Evolutionary conservation across 2,329 filamentous ascomycete genomes (phyloP).

Genomic region (Thielaviopsis populi): DNA sequence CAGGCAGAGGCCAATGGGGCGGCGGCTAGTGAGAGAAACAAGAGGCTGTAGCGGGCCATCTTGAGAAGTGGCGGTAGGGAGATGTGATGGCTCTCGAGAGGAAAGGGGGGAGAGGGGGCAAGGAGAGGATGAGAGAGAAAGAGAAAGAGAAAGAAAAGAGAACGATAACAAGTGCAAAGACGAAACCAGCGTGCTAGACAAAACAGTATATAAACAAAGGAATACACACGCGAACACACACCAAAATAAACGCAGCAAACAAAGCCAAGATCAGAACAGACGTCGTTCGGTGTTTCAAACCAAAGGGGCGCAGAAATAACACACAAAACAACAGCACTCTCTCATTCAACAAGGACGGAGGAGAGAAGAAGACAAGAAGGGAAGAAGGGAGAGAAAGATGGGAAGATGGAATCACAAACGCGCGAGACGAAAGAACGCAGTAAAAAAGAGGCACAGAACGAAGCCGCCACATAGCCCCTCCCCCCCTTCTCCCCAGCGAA

Average conservation of each 20-base stretch:
- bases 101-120: neutral
- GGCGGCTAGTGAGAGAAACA: constrained; percentile 8
- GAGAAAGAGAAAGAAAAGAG: neutral
- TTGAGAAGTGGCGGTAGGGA: neutral
- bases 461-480: neutral
- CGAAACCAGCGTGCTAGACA: neutral
- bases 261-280: constrained; percentile 6
- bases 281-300: constrained; percentile 1
- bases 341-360: neutral
- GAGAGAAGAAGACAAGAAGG: neutral
- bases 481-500: too few relatives aligned
- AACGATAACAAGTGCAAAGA: neutral
- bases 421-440: neutral
- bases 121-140: neutral
- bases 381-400: constrained; percentile 6
- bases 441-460: constrained; percentile 1
- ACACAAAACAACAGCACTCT: neutral
- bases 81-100: neutral
- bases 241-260: neutral
- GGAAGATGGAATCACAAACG: neutral
- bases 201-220: neutral
- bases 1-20: constrained; percentile 12
- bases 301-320: neutral
- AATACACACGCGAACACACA: neutral
- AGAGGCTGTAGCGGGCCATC: constrained; percentile 10